Percentiles rank a stretch among this genome's conserved stretches.
phyloP scores from a whole-genome alignment of 2,329 filamentous ascomycete species.

The Sporothrix schenckii region DNA sequence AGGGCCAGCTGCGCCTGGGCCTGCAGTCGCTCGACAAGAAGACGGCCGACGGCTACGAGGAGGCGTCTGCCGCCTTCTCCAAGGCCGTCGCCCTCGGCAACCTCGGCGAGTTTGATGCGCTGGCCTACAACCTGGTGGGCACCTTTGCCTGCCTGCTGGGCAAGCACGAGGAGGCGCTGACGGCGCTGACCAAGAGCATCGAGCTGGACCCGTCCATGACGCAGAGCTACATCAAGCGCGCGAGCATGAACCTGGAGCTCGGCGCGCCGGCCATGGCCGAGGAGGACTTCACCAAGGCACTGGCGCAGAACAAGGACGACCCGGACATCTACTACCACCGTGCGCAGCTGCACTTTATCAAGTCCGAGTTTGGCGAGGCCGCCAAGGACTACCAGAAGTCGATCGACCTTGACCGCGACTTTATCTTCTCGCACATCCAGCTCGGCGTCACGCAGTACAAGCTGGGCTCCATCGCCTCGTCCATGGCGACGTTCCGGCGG shows the following conservation, averaged over 20 bases:
- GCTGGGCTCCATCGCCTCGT: slow-evolving; percentile 96
- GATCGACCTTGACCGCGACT: slow-evolving; percentile 91
- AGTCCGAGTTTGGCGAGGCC: slow-evolving; percentile 87
- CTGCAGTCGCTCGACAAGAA: slow-evolving; percentile 79
- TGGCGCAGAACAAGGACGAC: slow-evolving; percentile 81
- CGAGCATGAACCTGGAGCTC: slow-evolving; percentile 95
- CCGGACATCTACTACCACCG: slow-evolving; percentile 99
- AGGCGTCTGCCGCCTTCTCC: slow-evolving; percentile 83
- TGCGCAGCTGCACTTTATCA: slow-evolving; percentile 97
- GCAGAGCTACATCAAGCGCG: slow-evolving; percentile 98
- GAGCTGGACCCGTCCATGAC: slow-evolving; percentile 85
- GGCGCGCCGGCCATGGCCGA: slow-evolving; percentile 85
- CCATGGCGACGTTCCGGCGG: slow-evolving; percentile 96
- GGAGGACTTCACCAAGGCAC: slow-evolving; percentile 82
- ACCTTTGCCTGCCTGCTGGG: slow-evolving; percentile 93
- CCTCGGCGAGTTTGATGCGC: slow-evolving; percentile 79
- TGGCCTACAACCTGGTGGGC: slow-evolving; percentile 94
- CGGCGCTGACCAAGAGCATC: slow-evolving; percentile 89
- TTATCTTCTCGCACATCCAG: slow-evolving; percentile 99
- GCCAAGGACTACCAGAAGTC: slow-evolving; percentile 99
- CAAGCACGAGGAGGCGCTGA: slow-evolving; percentile 78
- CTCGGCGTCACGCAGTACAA: slow-evolving; percentile 99
- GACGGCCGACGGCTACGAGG: slow-evolving; percentile 88
- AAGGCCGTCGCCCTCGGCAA: slow-evolving; percentile 81
- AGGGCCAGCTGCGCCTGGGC: slow-evolving; percentile 83